Evolutionary conservation across 129 eudicot species (phyloP).

Genomic region (Calendula officinalis): DNA sequence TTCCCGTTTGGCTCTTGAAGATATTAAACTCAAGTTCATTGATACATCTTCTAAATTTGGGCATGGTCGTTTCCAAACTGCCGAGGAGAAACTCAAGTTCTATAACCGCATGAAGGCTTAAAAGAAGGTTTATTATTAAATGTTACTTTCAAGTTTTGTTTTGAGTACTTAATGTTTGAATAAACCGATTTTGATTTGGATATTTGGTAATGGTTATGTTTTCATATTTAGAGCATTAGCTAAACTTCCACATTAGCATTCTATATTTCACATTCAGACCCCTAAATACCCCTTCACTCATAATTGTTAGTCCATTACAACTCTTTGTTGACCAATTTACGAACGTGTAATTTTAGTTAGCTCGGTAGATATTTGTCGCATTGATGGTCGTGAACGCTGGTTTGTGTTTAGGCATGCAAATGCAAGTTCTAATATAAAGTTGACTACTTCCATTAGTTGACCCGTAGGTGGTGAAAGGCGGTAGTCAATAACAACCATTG

Average conservation of each 20-base stretch:
- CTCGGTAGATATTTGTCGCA: constrained; percentile 27
- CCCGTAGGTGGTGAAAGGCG: constrained; percentile 21
- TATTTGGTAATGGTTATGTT: constrained; percentile 21
- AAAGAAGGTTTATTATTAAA: not conserved
- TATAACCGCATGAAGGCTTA: constrained; percentile 42
- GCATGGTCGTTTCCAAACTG: constrained; percentile 63
- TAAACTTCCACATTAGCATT: too few species aligned
- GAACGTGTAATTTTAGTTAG: not conserved
- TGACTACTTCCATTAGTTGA: constrained; percentile 15
- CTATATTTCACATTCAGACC: too few species aligned
- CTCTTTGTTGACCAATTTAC: not conserved
- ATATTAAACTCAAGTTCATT: constrained; percentile 49
- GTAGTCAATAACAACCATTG: constrained; percentile 26
- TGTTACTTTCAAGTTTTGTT: constrained; percentile 2
- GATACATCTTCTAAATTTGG: constrained; percentile 55
- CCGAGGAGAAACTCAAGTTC: constrained; percentile 43
- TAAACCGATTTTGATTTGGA: constrained; percentile 14
- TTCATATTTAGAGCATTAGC: not conserved
- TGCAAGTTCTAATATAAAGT: constrained; percentile 14
- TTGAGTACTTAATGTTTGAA: constrained; percentile 4
- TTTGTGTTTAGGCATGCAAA: constrained; percentile 27
- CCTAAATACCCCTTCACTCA: too few species aligned
- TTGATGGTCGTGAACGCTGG: constrained; percentile 35
- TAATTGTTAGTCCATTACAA: too few species aligned
- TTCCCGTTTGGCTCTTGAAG: constrained; percentile 52